Conservation (phyloP, 148 eudicot species). For the Diospyros kaki region DNA sequence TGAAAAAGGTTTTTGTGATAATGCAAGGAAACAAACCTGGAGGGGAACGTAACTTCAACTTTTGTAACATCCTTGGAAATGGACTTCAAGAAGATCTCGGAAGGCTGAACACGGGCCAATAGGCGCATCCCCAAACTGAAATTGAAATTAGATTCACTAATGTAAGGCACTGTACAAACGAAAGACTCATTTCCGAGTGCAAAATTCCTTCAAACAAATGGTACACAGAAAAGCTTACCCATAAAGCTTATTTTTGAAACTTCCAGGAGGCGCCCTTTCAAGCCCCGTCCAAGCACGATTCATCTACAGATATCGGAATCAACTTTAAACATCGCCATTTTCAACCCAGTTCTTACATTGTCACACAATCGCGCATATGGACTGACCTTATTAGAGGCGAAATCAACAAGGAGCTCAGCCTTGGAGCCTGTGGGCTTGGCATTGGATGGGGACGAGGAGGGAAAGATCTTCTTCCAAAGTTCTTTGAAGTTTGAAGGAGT, state of each 20-base stretch:
- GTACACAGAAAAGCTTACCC: slow-evolving; percentile 49
- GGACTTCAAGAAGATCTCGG: slow-evolving; percentile 88
- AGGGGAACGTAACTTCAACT: slow-evolving; percentile 69
- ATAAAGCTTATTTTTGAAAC: slow-evolving; percentile 80
- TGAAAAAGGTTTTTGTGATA: background rate
- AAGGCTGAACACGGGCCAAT: slow-evolving; percentile 86
- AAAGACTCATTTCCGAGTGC: background rate
- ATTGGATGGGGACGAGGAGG: slow-evolving; percentile 20
- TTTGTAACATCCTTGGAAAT: slow-evolving; percentile 72
- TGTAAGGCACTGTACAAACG: background rate
- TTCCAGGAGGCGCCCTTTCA: slow-evolving; percentile 80
- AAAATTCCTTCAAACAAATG: slow-evolving; percentile 1
- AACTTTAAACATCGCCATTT: background rate
- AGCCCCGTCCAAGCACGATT: slow-evolving; percentile 68
- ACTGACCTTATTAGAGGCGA: slow-evolving; percentile 61
- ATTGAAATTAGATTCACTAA: background rate
- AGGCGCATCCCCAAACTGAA: slow-evolving; percentile 73
- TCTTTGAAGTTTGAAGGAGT: slow-evolving; percentile 57
- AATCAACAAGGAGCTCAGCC: slow-evolving; percentile 72
- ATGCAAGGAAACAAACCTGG: slow-evolving; percentile 47
- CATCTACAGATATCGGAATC: slow-evolving; percentile 48
- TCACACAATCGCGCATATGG: background rate
- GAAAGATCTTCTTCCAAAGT: slow-evolving; percentile 44
- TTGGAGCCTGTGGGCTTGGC: slow-evolving; percentile 41
- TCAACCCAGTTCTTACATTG: background rate